Conservation (phyloP, 2,329 filamentous ascomycete genomes). For the Aureobasidium sp. region DNA sequence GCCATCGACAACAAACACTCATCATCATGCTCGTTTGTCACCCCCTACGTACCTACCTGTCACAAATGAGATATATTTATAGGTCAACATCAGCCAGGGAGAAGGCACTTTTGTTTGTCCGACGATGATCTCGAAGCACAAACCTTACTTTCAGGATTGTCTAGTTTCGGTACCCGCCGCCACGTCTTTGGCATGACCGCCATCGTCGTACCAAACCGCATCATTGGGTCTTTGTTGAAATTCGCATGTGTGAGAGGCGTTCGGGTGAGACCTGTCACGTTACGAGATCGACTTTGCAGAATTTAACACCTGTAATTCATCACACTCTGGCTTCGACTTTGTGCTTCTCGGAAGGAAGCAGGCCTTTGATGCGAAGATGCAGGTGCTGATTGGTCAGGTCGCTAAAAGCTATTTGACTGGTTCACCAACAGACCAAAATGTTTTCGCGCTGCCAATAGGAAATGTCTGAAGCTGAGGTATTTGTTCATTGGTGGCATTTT, state of each 20-base stretch:
- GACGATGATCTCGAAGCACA: neutral
- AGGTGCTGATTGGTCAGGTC: neutral
- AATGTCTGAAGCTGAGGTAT: neutral
- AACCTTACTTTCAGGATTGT: neutral
- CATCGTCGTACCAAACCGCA: neutral
- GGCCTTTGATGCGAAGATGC: neutral
- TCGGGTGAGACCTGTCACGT: neutral
- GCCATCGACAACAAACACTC: neutral
- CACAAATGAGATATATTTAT: constrained; percentile 9
- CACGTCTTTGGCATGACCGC: neutral
- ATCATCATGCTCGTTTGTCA: neutral
- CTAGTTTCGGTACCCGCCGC: neutral
- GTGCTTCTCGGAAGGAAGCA: neutral
- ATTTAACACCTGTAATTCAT: constrained; percentile 1
- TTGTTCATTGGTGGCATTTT: neutral
- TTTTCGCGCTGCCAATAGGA: neutral
- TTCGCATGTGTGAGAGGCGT: neutral
- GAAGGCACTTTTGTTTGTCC: neutral
- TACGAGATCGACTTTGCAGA: neutral
- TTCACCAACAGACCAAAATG: neutral
- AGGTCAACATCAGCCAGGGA: neutral
- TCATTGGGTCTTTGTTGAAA: neutral
- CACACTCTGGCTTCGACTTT: neutral
- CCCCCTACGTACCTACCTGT: neutral
- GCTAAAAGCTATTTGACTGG: neutral